Evolutionary conservation across 345 rosid genomes (phyloP).

Genomic region (Bretschneidera sinensis): DNA sequence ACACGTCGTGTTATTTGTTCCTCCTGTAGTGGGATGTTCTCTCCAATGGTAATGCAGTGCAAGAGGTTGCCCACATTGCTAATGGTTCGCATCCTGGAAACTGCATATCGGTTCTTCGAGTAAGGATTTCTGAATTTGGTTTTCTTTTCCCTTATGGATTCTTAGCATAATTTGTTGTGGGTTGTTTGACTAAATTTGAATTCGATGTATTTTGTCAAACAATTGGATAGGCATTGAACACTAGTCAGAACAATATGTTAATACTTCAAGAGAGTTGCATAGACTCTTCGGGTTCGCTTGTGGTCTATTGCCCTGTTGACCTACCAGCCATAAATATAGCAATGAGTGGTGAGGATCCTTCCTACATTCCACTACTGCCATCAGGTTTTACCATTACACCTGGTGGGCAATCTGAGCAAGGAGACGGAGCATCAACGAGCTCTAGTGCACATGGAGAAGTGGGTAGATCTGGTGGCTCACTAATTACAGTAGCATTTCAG

Average conservation of each 20-base stretch:
- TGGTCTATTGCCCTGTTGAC: constrained; percentile 88
- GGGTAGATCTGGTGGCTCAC: constrained; percentile 54
- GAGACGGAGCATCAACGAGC: constrained; percentile 75
- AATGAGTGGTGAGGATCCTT: constrained; percentile 91
- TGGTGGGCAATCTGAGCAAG: constrained; percentile 48
- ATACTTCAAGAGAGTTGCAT: constrained; percentile 93
- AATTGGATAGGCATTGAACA: constrained; percentile 56
- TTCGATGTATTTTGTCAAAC: background rate
- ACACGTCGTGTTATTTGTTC: constrained; percentile 9
- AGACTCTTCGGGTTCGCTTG: constrained; percentile 78
- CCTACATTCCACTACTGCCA: constrained; percentile 81
- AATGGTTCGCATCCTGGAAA: constrained; percentile 87
- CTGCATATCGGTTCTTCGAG: constrained; percentile 91
- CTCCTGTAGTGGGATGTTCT: constrained; percentile 90
- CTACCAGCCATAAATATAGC: constrained; percentile 77
- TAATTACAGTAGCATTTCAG: constrained; percentile 89
- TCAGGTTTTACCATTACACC: constrained; percentile 87
- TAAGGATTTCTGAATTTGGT: constrained; percentile 27
- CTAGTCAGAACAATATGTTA: constrained; percentile 81
- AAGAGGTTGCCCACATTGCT: constrained; percentile 92
- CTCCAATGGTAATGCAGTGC: constrained; percentile 74
- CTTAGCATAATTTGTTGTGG: background rate
- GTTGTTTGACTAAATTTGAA: background rate
- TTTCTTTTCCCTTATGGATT: background rate
- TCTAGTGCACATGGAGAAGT: constrained; percentile 26